phyloP scores from a whole-genome alignment of 768 basidiomycete species.

The Grammothele lineata region DNA sequence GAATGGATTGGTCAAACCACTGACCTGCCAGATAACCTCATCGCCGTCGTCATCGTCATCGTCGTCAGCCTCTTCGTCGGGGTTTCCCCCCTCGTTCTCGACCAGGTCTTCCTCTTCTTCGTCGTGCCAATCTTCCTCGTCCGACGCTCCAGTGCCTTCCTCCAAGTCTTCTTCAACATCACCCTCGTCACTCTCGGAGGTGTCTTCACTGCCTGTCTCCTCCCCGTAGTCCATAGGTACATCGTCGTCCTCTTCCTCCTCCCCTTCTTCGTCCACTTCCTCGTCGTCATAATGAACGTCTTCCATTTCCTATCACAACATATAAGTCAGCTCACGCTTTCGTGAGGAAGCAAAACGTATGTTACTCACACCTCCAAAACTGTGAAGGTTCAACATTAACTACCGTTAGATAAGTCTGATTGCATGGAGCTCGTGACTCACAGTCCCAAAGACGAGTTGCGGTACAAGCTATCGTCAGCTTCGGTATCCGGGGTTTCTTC shows the following conservation, averaged over 20 bases:
- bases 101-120: conserved; percentile 59
- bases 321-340: conserved; percentile 5
- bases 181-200: conserved; percentile 68
- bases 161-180: conserved; percentile 64
- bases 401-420: too few relatives aligned
- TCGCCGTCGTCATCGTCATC: conserved; percentile 36
- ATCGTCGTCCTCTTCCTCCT: conserved; percentile 74
- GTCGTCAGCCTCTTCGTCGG: conserved; percentile 31
- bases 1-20: conserved; percentile 6
- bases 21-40: conserved; percentile 40
- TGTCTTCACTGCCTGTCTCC: conserved; percentile 77
- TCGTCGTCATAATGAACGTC: conserved; percentile 61
- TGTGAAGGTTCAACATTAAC: too few relatives aligned
- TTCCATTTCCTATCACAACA: conserved; percentile 69
- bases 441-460: conserved; percentile 96
- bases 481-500: conserved; percentile 55
- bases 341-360: not conserved
- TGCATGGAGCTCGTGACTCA: conserved; percentile 33
- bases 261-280: conserved; percentile 80
- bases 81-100: conserved; percentile 40
- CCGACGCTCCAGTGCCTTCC: conserved; percentile 55
- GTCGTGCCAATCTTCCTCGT: conserved; percentile 53
- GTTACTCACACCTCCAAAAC: conserved; percentile 79
- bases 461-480: conserved; percentile 90
- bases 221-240: conserved; percentile 88